Evolutionary conservation across 768 basidiomycete species (phyloP), one percentile per base, ranked within the genome.

Genomic region (Kwoniella heveanensis): DNA sequence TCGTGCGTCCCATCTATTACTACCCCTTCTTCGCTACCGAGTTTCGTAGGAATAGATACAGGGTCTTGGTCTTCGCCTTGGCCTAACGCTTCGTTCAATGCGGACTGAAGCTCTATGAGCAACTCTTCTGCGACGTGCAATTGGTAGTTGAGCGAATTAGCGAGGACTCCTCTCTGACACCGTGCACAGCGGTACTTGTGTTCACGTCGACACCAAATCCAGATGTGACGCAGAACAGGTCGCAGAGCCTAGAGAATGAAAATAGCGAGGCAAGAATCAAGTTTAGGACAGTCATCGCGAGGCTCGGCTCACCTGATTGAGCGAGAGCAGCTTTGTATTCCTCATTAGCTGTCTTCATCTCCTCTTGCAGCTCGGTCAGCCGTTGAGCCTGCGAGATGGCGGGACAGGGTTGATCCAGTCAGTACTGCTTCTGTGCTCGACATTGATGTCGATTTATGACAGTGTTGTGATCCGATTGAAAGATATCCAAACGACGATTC

Each of bases 301-400:
- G 57, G 32, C 5, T 32, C 32, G 32, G 32, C 32, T 29, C 36
- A 70, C 73, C 73, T 36, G 73, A 68, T 65, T 72, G 70, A 39
- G 65, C 49, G 19, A 73, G 25, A 29, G 68, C 72, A 10, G 60
- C 68, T 54, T 68, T 71, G 51, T 76, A 76, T 37, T 76, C 72
- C 29, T 60, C 60, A 56, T 76, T 76, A 22, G 70, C 72, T 2
- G 58, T 52, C 5, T 66, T 29, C 68, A 73, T 68, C 56, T 76
- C 74, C 3, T 36, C 66, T 48, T 73, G 72, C 8, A 76, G 55
- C 26, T 73, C 64, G n/a, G 56, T 30, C 26, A 76, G 50, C 39
- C 74, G 26, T n/a, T 53, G 26, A 10, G 70, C 70, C 74, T 76
- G 39, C 13, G 29, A 30, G 8, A 9, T n/a, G 22, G 8, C 6